Evolutionary conservation across 768 basidiomycete genomes (phyloP), one percentile per base, ranked within the genome.

Genomic region (Collybiopsis luxurians): DNA sequence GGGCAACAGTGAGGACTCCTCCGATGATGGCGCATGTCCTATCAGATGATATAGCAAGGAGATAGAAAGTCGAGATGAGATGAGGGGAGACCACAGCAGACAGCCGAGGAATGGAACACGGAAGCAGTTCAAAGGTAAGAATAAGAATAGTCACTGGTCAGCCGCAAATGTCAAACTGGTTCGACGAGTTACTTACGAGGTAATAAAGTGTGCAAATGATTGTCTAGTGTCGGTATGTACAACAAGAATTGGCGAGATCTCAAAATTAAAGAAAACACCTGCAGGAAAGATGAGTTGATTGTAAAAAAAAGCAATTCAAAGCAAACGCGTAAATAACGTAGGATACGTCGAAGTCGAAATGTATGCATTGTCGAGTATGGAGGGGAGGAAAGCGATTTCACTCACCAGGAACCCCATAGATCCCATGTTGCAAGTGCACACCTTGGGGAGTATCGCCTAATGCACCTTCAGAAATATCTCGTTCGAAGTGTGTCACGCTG

Each of bases 1-100:
- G 89, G 15, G 95, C 95, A n/a, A 99, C 88, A 3, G 97, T 99
- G 59, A 99, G 75, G 2, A 98, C 95, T 63, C 97, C 97, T 62
- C 97, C 97, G 23, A 99, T 87, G 65, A 99, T 98, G 2, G 97
- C 97, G 67, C 95, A 97, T 27, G 95, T 95, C 60, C 95, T 97
- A 64, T 39, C 52, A 17, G 24, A 34, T 52, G 15, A 52, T 55
- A 26, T 38, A 23, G 49, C 58, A 30, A 13, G 34, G 49, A 26
- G 57, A 34, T 11, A 55, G 44, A 31, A 55, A 9, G 36, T 31
- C 53, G 27, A 51, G 12, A 45, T 53, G 10, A 58, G 19, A 36
- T n/a, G n/a, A n/a, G n/a, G n/a, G n/a, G n/a, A n/a, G n/a, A n/a
- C n/a, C n/a, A n/a, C n/a, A n/a, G n/a, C n/a, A n/a, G n/a, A n/a